phyloP scores from a whole-genome alignment of 305 asterid species.

The Andrographis paniculata region DNA sequence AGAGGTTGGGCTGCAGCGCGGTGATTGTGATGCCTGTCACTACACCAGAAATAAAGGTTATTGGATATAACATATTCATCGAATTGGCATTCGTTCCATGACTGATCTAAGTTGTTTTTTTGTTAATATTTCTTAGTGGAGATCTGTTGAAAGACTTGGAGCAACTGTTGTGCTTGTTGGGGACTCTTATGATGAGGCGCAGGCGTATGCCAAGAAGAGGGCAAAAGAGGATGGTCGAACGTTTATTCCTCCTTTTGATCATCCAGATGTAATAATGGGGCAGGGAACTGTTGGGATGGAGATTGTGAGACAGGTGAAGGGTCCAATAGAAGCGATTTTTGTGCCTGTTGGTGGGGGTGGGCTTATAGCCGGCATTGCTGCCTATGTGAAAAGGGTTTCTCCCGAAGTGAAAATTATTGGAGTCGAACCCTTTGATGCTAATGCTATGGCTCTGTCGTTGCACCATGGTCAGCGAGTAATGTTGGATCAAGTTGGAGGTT shows the following conservation, averaged over 20 bases:
- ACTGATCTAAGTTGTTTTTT: constrained; percentile 5
- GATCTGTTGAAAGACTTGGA: constrained; percentile 79
- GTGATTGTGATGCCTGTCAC: constrained; percentile 89
- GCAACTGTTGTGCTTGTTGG: constrained; percentile 84
- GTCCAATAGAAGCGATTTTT: constrained; percentile 69
- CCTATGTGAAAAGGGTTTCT: constrained; percentile 75
- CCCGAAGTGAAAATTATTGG: constrained; percentile 84
- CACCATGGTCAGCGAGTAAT: constrained; percentile 66
- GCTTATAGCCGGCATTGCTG: constrained; percentile 92
- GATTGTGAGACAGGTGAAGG: constrained; percentile 62
- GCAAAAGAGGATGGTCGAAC: constrained; percentile 56
- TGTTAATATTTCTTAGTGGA: constrained; percentile 61
- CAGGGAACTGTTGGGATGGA: constrained; percentile 99
- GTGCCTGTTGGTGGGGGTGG: constrained; percentile 99
- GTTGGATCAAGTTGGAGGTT: constrained; percentile 82
- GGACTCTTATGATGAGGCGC: constrained; percentile 89
- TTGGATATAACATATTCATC: constrained; percentile 2
- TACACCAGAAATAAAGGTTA: constrained; percentile 94
- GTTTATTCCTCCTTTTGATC: constrained; percentile 93
- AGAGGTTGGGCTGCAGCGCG: constrained; percentile 66
- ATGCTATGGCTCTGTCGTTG: constrained; percentile 84
- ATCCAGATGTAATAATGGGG: constrained; percentile 77
- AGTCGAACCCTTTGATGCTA: constrained; percentile 88
- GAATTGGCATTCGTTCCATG: too few species aligned
- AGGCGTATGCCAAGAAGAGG: constrained; percentile 66